phyloP scores from a whole-genome alignment of 1,139 yeast species.

The Arxiozyma slooffiae region DNA sequence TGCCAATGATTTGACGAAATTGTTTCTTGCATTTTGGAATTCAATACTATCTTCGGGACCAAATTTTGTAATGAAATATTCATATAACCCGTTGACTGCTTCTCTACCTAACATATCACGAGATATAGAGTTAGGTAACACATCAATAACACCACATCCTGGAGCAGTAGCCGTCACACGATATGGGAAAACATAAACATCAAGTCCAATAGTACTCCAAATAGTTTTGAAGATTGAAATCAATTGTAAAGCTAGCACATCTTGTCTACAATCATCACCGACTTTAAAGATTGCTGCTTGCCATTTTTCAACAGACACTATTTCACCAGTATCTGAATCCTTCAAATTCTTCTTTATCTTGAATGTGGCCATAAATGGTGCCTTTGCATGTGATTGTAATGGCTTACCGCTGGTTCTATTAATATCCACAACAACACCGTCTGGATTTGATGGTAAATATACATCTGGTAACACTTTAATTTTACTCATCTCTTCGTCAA shows the following conservation, averaged over 20 bases:
- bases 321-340: conserved; percentile 36
- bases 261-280: conserved; percentile 98
- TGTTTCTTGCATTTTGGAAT: conserved; percentile 83
- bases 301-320: conserved; percentile 48
- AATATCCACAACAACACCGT: conserved; percentile 86
- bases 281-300: conserved; percentile 97
- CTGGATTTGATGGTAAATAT: conserved; percentile 92
- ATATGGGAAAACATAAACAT: conserved; percentile 83
- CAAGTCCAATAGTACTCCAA: conserved; percentile 81
- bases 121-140: conserved; percentile 84
- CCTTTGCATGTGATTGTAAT: conserved; percentile 97
- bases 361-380: conserved; percentile 96
- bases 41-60: conserved; percentile 88
- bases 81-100: conserved; percentile 94
- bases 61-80: conserved; percentile 82
- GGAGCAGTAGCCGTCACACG: conserved; percentile 98
- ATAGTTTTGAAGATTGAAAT: conserved; percentile 86
- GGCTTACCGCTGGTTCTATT: conserved; percentile 90
- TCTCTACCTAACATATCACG: conserved; percentile 99
- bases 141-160: conserved; percentile 98
- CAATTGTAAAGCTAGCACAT: conserved; percentile 84
- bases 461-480: conserved; percentile 76
- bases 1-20: conserved; percentile 87
- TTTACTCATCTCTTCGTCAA: conserved; percentile 88
- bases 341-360: conserved; percentile 56